Base-by-base conservation (phyloP, 208 protist genomes). In the Plasmodiophora brassicae region DNA sequence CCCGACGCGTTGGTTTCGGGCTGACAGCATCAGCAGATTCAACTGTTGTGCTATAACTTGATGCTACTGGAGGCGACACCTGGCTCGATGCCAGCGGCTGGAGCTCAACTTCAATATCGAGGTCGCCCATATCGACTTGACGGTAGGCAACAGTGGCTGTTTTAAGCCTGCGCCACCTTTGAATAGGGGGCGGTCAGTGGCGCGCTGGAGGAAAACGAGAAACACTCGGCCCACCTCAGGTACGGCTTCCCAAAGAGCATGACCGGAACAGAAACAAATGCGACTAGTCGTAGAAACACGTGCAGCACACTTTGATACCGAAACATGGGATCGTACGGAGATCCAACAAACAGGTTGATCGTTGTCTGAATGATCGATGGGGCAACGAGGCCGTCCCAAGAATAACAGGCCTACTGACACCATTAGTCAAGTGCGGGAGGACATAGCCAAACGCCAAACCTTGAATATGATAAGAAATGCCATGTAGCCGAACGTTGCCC, bases 401-500 rank as follows among this genome's bases (percentile, higher is more conserved):
- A 28, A 25, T 57, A 57, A 57, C 50, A 57, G 50, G 50, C 50
- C 50, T 57, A 57, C 14, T 57, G 25, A 25, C 14, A 57, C n/a
- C n/a, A n/a, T n/a, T n/a, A n/a, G n/a, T n/a, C n/a, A n/a, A n/a
- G n/a, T n/a, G n/a, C n/a, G n/a, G n/a, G n/a, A n/a, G n/a, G 39
- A 84, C 35, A 41, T 35, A 86, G 43, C 32, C 44, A 84, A 86
- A 25, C n/a, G 39, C 32, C 84, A n/a, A n/a, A 57, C 50, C 94
- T 99, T 99, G 84, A 96, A 90, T 54, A 99, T 91, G 84, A 99
- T 99, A 22, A 98, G 90, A 87, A 99, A 91, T 38, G 93, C 92
- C 93, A 99, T 96, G 92, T 99, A 99, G 65, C 88, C 93, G 88
- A 95, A 94, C 86, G 93, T 93, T 53, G 72, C 85, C 32, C 91